A percentile compares a stretch with the other conserved stretches of the same genome.
Conservation (phyloP, 2,329 filamentous ascomycete species). For the Ophiostoma novo-ulmi region DNA sequence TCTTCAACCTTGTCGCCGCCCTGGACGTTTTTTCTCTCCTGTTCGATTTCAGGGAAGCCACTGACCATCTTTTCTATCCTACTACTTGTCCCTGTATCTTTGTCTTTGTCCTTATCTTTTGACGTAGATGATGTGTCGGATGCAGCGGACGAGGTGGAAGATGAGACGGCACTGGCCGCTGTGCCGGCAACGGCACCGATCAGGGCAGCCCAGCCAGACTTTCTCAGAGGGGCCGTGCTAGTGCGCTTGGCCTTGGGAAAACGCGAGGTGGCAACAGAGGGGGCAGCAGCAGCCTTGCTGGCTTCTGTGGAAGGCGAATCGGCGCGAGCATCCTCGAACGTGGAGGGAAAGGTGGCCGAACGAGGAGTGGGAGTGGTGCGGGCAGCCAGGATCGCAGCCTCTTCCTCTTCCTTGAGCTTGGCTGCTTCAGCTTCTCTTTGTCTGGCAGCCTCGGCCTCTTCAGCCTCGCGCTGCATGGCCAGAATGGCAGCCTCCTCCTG, state of each 20-base stretch:
- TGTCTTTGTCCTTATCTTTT: background rate
- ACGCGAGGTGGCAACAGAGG: constrained; percentile 13
- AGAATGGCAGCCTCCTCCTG: background rate
- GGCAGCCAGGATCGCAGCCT: background rate
- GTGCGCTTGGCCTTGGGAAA: constrained; percentile 31
- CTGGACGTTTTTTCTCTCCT: constrained; percentile 18
- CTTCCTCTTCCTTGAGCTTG: constrained; percentile 5
- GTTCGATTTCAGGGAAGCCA: constrained; percentile 18
- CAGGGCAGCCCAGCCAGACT: constrained; percentile 49
- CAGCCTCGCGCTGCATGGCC: background rate
- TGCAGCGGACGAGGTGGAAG: constrained; percentile 11
- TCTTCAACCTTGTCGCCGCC: constrained; percentile 23
- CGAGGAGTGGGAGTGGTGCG: background rate
- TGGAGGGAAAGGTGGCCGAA: background rate
- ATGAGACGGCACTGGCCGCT: constrained; percentile 31
- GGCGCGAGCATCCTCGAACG: background rate
- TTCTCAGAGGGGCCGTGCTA: constrained; percentile 24
- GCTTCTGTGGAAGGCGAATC: background rate
- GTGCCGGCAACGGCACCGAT: constrained; percentile 46
- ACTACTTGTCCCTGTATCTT: background rate
- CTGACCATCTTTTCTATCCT: constrained; percentile 3
- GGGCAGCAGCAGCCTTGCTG: constrained; percentile 5
- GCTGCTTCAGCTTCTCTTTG: background rate
- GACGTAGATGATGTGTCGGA: constrained; percentile 14
- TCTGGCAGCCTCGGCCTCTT: background rate